These are phyloP conservation scores for Aspergillus indologenus DNA, from an alignment of 495 filamentous ascomycete species.

Conservation along the genomic window DNA sequence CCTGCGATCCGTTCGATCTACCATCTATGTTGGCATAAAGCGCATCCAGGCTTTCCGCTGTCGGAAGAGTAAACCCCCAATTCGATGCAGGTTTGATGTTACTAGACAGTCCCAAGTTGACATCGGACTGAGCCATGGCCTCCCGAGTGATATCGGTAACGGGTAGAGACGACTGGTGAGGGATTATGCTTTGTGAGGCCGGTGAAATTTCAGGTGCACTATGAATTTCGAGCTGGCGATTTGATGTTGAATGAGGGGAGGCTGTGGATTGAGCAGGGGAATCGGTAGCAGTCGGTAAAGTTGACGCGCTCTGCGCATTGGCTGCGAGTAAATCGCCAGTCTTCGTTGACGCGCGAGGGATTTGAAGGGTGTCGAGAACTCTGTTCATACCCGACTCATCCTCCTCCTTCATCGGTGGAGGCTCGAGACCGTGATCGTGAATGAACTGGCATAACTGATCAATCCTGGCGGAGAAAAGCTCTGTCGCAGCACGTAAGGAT, in stretches of 20 bases:
- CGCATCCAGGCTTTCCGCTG: constrained; percentile 40
- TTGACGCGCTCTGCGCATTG: constrained; percentile 3
- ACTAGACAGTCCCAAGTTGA: constrained; percentile 21
- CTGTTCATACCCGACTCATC: constrained; percentile 45
- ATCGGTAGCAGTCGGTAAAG: not conserved
- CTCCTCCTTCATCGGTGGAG: constrained; percentile 42
- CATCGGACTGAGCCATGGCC: constrained; percentile 23
- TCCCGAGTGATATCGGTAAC: constrained; percentile 18
- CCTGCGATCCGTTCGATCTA: constrained; percentile 18
- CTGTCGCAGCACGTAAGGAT: constrained; percentile 48
- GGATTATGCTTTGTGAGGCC: constrained; percentile 14
- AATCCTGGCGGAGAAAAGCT: constrained; percentile 45
- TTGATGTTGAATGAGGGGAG: constrained; percentile 5
- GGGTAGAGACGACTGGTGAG: constrained; percentile 19
- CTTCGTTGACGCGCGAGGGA: constrained; percentile 31
- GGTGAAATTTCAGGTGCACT: constrained; percentile 11
- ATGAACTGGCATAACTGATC: constrained; percentile 48
- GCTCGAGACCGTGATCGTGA: constrained; percentile 39
- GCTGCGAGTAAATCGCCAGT: not conserved
- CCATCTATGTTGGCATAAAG: constrained; percentile 40
- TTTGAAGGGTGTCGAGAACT: constrained; percentile 45
- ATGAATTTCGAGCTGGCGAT: constrained; percentile 17
- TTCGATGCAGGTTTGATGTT: constrained; percentile 27
- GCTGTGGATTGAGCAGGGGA: constrained; percentile 23
- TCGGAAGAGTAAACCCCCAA: constrained; percentile 44